Base-by-base conservation (phyloP, 495 filamentous ascomycete genomes). In the Monascus purpureus region DNA sequence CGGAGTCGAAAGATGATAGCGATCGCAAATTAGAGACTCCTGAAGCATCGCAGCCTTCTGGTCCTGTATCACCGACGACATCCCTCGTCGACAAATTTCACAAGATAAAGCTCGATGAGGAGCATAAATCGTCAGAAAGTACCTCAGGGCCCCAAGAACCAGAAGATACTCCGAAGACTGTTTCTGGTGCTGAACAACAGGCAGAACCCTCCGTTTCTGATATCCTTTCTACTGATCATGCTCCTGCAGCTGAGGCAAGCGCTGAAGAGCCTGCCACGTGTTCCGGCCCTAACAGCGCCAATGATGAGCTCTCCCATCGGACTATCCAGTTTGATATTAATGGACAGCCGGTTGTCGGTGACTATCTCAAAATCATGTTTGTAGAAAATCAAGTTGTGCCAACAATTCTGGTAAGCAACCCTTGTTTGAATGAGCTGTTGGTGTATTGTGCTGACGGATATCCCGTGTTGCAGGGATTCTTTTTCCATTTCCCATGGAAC, bases 401-500 rank as follows among this genome's bases (percentile, higher is more conserved):
- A 11, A 94, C 90, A 3, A 96, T 97, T 32, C 52, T 97, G 46
- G 82, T 92, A 63, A 67, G 80, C 65, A 11, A 22, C 12, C 17
- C 23, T 11, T 28, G 6, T 42, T 17, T 16, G 15, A 18, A 13
- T 17, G n/a, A 12, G 32, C 31, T 35, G 28, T 12, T 28, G 5
- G n/a, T 4, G 24, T 28, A 14, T 35, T 4, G 6, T 12, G 27
- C 13, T 17, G 25, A 20, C 23, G 17, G 24, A 23, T 31, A 19
- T 17, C 29, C 22, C 28, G 24, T 31, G 25, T 22, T 24, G 2
- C 37, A 84, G 81, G 77, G 79, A 35, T 96, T 97, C 62, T 99
- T 99, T 63, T 99, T 96, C 67, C 77, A 75, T 33, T 96, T 96
- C 53, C 92, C 90, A 3, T 99, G 90, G 90, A 99, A 99, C 49